Evolutionary conservation across 2,329 filamentous ascomycete species (phyloP), one percentile per base, ranked within the genome.

Genomic region (Neonectria hederae): DNA sequence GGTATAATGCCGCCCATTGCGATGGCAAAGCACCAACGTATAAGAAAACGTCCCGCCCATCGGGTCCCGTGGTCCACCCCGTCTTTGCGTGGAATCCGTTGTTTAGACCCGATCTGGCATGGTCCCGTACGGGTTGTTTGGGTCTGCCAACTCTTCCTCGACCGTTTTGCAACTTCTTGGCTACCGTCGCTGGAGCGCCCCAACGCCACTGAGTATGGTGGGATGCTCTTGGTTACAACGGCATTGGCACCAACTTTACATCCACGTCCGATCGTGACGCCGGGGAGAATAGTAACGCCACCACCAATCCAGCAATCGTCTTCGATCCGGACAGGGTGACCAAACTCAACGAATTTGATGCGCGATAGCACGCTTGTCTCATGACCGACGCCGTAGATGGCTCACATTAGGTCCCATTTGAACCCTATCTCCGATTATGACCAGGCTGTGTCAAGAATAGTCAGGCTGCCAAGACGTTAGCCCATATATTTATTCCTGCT

Each of bases 381-480:
- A 76, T 96, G 92, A 0, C 88, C 90, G 1, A 87, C 92, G 2
- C 88, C 87, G 74, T 88, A 92, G 59, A 96, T 85, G 54, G 54
- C 83, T 87, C 0, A 94, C 90, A 70, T 89, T 90, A 0, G 92
- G 90, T 0, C 90, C 92, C 59, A 94, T 84, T 68, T 92, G 79
- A 2, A 91, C 92, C 28, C 92, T 86, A 26, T 90, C 84, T 0
- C 92, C 92, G 51, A 94, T 90, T 4, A 77, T 81, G 43, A 94
- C 89, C 2, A 87, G 80, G 68, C 88, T 91, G 89, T 93, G 75
- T 95, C 92, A 14, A 94, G 80, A 64, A 94, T 89, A 2, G 88
- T 87, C 59, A 85, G 74, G 63, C 82, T 83, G 17, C 6, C 14
- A n/a, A 0, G 4, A 5, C 2, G 3, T 58, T 17, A 64, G 54